Evolutionary conservation across 305 asterid genomes (phyloP).

Genomic region (Fraxinus floribunda): DNA sequence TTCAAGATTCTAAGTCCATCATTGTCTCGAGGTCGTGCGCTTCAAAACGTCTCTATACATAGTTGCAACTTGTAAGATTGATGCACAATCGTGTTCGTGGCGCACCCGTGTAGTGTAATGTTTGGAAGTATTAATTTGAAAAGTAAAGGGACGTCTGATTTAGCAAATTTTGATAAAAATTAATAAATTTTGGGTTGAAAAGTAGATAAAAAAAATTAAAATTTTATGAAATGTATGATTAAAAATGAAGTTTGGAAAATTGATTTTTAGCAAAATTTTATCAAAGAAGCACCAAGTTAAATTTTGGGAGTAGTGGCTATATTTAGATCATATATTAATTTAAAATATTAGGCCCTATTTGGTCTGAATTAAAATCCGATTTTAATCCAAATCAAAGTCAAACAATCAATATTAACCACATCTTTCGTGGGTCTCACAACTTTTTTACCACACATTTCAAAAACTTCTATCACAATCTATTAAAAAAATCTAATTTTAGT

Average conservation of each 20-base stretch:
- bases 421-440: no score
- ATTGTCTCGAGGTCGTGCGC: conserved; percentile 25
- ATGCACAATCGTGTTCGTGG: not conserved
- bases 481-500: no score
- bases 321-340: not conserved
- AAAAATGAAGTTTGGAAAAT: not conserved
- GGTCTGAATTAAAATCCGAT: no score
- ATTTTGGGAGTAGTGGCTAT: not conserved
- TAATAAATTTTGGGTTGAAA: no score
- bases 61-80: conserved; percentile 23
- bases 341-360: no score
- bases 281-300: not conserved
- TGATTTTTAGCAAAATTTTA: not conserved
- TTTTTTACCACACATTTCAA: no score
- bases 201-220: not conserved
- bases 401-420: no score
- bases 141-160: not conserved
- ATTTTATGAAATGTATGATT: not conserved
- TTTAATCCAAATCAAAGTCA: no score
- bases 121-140: not conserved
- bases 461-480: no score
- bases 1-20: conserved; percentile 13
- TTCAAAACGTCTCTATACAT: not conserved
- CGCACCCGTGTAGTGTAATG: not conserved
- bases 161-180: no score